A percentile compares a stretch with the other conserved stretches of the same genome.
Conservation (phyloP, 768 basidiomycete genomes). For the Tephrocybe sp. region DNA sequence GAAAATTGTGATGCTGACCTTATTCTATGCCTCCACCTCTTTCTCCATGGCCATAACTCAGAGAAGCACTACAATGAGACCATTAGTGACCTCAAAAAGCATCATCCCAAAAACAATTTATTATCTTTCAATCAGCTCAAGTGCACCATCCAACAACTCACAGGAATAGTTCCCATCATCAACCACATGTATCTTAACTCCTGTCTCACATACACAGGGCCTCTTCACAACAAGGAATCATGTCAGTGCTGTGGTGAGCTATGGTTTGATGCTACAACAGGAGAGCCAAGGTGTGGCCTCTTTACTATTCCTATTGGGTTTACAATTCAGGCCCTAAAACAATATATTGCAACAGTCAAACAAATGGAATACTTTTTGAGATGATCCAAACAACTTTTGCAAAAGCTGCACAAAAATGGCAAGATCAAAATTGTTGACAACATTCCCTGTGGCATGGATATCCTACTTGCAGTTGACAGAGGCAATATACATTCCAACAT, state of each 20-base stretch:
- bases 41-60: constrained; percentile 7
- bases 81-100: background rate
- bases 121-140: constrained; percentile 16
- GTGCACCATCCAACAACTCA: constrained; percentile 7
- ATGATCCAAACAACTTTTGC: background rate
- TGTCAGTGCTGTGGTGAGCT: constrained; percentile 11
- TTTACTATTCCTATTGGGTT: constrained; percentile 21
- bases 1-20: background rate
- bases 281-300: constrained; percentile 13
- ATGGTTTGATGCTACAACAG: constrained; percentile 9
- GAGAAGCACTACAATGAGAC: constrained; percentile 4
- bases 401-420: background rate
- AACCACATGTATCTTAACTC: constrained; percentile 11
- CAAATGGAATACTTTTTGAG: background rate
- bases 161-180: constrained; percentile 6
- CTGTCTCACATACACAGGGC: constrained; percentile 11
- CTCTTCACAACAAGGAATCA: background rate
- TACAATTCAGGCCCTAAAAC: constrained; percentile 3
- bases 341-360: background rate
- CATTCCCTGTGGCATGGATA: constrained; percentile 9
- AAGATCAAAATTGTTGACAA: constrained; percentile 14
- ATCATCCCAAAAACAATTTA: constrained; percentile 4
- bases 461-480: constrained; percentile 2
- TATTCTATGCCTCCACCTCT: constrained; percentile 6
- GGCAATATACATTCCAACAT: constrained; percentile 14